Percentiles rank a stretch among this genome's conserved stretches.
Conservation (phyloP, 306 rosid species). For the Delonix regia region DNA sequence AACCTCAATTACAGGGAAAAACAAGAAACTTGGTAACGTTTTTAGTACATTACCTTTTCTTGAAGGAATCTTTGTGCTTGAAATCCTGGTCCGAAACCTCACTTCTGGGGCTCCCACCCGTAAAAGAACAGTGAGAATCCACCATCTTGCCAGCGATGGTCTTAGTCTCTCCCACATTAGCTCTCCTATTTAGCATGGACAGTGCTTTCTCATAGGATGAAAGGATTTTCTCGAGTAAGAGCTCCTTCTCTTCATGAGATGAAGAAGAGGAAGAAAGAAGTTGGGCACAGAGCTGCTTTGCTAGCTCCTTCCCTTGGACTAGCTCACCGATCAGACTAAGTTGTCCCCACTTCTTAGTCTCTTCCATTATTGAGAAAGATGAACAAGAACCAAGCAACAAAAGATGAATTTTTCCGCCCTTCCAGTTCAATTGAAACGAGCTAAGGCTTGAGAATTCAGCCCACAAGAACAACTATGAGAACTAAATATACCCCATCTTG, state of each 20-base stretch:
- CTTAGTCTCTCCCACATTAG: slow-evolving; percentile 36
- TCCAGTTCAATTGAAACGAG: neutral
- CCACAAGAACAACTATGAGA: neutral
- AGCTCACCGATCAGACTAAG: slow-evolving; percentile 53
- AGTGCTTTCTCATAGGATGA: slow-evolving; percentile 61
- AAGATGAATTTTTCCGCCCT: neutral
- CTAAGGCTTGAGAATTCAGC: neutral
- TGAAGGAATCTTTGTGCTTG: slow-evolving; percentile 52
- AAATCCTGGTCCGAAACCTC: slow-evolving; percentile 48
- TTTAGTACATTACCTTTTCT: slow-evolving; percentile 63
- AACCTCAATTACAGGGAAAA: neutral
- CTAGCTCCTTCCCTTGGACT: slow-evolving; percentile 64
- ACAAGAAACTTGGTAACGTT: neutral
- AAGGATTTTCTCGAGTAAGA: slow-evolving; percentile 58
- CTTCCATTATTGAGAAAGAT: slow-evolving; percentile 41
- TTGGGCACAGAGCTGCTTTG: slow-evolving; percentile 55
- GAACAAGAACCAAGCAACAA: neutral
- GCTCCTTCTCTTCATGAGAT: slow-evolving; percentile 41
- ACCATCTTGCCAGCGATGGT: slow-evolving; percentile 35
- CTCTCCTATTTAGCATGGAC: slow-evolving; percentile 37
- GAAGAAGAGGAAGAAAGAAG: slow-evolving; percentile 48
- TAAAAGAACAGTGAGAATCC: slow-evolving; percentile 45
- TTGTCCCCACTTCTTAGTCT: slow-evolving; percentile 46
- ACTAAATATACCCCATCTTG: neutral
- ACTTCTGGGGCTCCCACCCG: slow-evolving; percentile 54